Evolutionary conservation across 1,284 basidiomycete species (phyloP).

Genomic region (Apiotrichum gamsii): DNA sequence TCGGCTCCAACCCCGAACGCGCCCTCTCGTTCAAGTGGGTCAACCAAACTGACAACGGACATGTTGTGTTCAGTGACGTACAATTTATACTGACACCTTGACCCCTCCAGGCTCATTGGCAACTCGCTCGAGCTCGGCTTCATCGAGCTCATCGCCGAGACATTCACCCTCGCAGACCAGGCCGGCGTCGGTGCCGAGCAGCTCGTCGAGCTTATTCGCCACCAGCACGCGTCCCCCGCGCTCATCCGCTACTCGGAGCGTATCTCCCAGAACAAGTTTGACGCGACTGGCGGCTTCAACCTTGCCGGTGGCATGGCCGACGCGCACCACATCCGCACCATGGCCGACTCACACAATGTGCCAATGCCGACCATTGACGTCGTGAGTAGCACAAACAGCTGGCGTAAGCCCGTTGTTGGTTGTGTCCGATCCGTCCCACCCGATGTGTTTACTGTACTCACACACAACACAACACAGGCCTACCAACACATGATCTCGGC

Average conservation of each 20-base stretch:
- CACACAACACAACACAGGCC: conserved; percentile 24
- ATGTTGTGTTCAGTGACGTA: not conserved
- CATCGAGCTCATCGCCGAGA: conserved; percentile 72
- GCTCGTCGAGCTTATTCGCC: conserved; percentile 56
- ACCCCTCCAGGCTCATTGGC: conserved; percentile 41
- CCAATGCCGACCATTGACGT: conserved; percentile 75
- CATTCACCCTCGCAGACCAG: conserved; percentile 76
- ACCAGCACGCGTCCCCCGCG: conserved; percentile 37
- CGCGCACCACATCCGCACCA: conserved; percentile 52
- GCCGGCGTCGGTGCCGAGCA: conserved; percentile 64
- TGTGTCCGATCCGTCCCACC: too few species aligned
- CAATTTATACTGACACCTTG: not conserved
- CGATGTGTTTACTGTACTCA: too few species aligned
- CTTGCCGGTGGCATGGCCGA: conserved; percentile 85
- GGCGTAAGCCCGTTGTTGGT: not conserved
- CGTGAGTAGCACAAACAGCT: conserved; percentile 45
- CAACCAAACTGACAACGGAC: not conserved
- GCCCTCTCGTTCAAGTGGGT: conserved; percentile 75
- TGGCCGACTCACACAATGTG: conserved; percentile 58
- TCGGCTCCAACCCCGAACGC: conserved; percentile 49
- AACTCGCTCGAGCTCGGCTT: conserved; percentile 46
- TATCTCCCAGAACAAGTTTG: conserved; percentile 57
- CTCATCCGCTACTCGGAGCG: conserved; percentile 27
- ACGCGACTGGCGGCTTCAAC: conserved; percentile 72
- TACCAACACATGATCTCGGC: conserved; percentile 73